Percentiles rank a stretch among this genome's conserved stretches.
phyloP scores from a whole-genome alignment of 129 eudicot genomes.

The Flaveria robusta region DNA sequence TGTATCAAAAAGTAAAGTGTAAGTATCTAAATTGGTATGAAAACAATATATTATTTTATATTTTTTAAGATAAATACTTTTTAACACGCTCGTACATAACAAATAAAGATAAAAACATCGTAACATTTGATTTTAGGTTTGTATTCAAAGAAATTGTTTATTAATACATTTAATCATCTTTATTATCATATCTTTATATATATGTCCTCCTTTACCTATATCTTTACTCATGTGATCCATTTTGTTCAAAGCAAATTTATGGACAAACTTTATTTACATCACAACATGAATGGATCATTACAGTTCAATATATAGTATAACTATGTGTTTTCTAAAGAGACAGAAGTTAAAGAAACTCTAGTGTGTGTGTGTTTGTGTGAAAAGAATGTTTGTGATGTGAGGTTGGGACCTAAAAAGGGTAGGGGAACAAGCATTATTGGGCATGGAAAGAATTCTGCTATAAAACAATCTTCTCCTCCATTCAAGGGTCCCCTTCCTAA shows the following conservation, averaged over 20 bases:
- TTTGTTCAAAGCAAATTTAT: conserved; percentile 4
- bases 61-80: no score
- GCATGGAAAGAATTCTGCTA: conserved; percentile 37
- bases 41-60: no score
- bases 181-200: conserved; percentile 5
- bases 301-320: background rate
- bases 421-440: conserved; percentile 40
- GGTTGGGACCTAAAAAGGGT: conserved; percentile 32
- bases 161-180: conserved; percentile 14
- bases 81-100: no score
- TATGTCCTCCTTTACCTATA: conserved; percentile 11
- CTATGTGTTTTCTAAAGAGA: background rate
- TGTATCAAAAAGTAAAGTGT: no score
- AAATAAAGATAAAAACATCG: no score
- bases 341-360: background rate
- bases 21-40: no score
- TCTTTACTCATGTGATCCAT: background rate
- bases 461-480: conserved; percentile 36
- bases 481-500: conserved; percentile 43
- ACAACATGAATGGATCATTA: background rate
- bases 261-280: background rate
- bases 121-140: no score
- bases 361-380: conserved; percentile 21
- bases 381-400: conserved; percentile 31
- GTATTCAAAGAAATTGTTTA: conserved; percentile 5